A percentile compares a stretch with the other conserved stretches of the same genome.
Conservation (phyloP, 2,329 filamentous ascomycete genomes). For the Aspergillus neoniger region DNA sequence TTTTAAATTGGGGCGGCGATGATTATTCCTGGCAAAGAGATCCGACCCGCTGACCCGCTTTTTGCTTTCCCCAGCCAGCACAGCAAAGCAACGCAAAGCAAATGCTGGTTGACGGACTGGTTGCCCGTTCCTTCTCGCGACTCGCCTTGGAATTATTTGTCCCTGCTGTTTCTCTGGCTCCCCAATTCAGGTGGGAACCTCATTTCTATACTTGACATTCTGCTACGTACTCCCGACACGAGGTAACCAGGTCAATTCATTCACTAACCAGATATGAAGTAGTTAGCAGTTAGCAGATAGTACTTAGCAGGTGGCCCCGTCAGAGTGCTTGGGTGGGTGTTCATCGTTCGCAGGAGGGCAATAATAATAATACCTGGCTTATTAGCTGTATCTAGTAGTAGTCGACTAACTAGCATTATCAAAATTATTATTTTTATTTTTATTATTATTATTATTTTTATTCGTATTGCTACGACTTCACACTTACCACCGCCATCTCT, state of each 20-base stretch:
- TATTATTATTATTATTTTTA: not conserved
- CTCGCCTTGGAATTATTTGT: no score
- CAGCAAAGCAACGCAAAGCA: conserved; percentile 1
- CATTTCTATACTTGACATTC: no score
- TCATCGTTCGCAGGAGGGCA: no score
- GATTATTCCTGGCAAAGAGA: conserved; percentile 8
- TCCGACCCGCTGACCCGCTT: conserved; percentile 13
- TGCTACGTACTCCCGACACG: no score
- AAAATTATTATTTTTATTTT: not conserved
- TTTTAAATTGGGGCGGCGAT: not conserved
- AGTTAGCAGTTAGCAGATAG: no score
- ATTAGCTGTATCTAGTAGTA: not conserved
- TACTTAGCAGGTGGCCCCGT: no score
- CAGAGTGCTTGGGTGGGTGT: no score
- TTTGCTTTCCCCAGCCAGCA: conserved; percentile 12
- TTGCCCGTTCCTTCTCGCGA: not conserved
- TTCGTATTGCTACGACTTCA: not conserved
- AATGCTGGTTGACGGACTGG: not conserved
- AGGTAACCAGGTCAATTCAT: no score
- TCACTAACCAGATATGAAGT: no score
- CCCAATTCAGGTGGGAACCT: not conserved
- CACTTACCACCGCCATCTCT: not conserved
- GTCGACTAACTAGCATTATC: not conserved
- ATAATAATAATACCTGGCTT: not conserved
- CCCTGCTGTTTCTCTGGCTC: not conserved